Percentiles rank a stretch among this genome's conserved stretches.
These are phyloP conservation scores for Lachnellula hyalina DNA, from an alignment of 2,329 filamentous ascomycete genomes.

Conservation along the genomic window DNA sequence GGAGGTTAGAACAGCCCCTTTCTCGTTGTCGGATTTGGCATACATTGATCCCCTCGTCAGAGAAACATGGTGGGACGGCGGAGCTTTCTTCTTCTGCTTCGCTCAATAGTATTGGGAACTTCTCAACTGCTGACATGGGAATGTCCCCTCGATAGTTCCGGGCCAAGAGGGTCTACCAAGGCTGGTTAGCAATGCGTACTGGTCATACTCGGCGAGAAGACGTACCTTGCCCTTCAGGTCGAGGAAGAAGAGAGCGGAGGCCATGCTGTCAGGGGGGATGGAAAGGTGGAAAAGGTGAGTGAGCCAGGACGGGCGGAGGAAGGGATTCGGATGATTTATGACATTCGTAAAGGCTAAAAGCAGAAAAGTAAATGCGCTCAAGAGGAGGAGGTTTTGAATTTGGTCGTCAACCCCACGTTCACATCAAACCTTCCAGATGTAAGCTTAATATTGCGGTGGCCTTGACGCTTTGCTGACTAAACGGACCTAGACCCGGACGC, in stretches of 20 bases:
- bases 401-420: slow-evolving; percentile 25
- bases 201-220: slow-evolving; percentile 7
- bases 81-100: slow-evolving; percentile 99
- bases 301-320: slow-evolving; percentile 15
- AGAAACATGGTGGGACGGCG: slow-evolving; percentile 95
- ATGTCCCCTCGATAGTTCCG: slow-evolving; percentile 98
- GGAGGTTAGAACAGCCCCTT: slow-evolving; percentile 12
- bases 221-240: slow-evolving; percentile 98
- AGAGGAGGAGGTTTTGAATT: not conserved
- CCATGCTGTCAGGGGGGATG: slow-evolving; percentile 54
- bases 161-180: slow-evolving; percentile 80
- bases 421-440: slow-evolving; percentile 3
- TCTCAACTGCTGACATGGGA: slow-evolving; percentile 98
- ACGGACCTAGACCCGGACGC: slow-evolving; percentile 9
- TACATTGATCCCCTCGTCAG: slow-evolving; percentile 96
- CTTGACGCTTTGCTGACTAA: slow-evolving; percentile 16
- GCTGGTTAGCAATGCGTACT: slow-evolving; percentile 18
- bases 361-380: slow-evolving; percentile 5
- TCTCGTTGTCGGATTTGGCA: slow-evolving; percentile 27
- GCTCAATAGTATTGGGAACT: slow-evolving; percentile 90
- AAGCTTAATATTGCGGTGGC: slow-evolving; percentile 16
- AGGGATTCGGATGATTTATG: slow-evolving; percentile 6
- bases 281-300: slow-evolving; percentile 4
- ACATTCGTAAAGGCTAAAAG: slow-evolving; percentile 18
- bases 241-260: slow-evolving; percentile 96